Conservation (phyloP, 306 rosid genomes). For the Acacia crassicarpa region DNA sequence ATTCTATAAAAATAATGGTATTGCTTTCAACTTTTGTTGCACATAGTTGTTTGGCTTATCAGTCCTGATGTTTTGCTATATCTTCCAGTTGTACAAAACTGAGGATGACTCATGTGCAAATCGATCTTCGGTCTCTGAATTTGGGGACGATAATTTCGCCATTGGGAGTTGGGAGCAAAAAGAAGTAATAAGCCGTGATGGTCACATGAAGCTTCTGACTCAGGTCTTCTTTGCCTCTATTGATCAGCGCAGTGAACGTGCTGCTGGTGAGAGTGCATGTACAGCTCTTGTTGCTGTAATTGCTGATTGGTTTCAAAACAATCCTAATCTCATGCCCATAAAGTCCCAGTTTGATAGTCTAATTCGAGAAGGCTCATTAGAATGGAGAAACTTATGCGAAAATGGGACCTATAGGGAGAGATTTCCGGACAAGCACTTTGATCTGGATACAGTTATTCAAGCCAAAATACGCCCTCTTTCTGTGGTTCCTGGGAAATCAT, state of each 20-base stretch:
- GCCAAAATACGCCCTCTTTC: conserved; percentile 91
- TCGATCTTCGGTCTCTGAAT: conserved; percentile 83
- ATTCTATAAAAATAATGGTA: background rate
- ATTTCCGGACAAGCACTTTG: conserved; percentile 97
- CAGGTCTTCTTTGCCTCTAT: conserved; percentile 95
- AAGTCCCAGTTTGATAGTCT: conserved; percentile 94
- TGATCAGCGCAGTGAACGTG: conserved; percentile 95
- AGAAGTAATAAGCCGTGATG: conserved; percentile 89
- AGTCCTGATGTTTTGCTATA: conserved; percentile 22
- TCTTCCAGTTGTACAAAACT: conserved; percentile 57
- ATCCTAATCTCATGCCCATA: conserved; percentile 78
- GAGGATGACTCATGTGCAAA: conserved; percentile 87
- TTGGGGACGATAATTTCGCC: conserved; percentile 95
- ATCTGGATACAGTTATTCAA: conserved; percentile 90
- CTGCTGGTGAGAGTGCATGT: conserved; percentile 99
- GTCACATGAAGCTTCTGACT: conserved; percentile 83
- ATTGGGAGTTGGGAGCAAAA: conserved; percentile 92
- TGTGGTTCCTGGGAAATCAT: conserved; percentile 71
- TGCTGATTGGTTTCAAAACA: conserved; percentile 93
- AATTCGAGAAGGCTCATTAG: conserved; percentile 90
- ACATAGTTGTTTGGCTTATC: conserved; percentile 21
- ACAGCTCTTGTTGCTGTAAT: conserved; percentile 97
- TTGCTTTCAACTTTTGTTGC: conserved; percentile 23
- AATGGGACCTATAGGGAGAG: conserved; percentile 73
- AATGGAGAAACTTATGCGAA: conserved; percentile 94